Conservation (phyloP, 2,329 filamentous ascomycete genomes). For the Beauveria brongniartii region DNA sequence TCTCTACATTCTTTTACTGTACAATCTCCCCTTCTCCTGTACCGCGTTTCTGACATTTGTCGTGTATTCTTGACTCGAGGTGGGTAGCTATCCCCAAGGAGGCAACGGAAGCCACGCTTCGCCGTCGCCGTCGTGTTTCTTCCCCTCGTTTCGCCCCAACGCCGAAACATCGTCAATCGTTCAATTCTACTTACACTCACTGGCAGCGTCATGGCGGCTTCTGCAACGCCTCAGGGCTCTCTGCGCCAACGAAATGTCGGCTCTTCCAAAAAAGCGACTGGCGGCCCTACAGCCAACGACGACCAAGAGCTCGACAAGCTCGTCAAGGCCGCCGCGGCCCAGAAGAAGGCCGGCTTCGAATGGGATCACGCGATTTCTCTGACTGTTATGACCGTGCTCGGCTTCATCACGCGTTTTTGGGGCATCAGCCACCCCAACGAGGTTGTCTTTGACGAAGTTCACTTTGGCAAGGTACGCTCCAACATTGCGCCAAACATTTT, state of each 20-base stretch:
- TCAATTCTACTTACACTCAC: not conserved
- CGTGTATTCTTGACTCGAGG: not conserved
- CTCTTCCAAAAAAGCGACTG: constrained; percentile 36
- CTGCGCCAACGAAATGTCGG: constrained; percentile 51
- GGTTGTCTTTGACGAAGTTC: constrained; percentile 98
- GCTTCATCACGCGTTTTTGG: constrained; percentile 90
- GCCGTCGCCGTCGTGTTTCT: not conserved
- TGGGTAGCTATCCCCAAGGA: constrained; percentile 1
- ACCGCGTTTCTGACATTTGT: constrained; percentile 6
- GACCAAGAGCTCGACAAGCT: constrained; percentile 42
- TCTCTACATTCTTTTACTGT: constrained; percentile 12
- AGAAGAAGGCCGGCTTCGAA: constrained; percentile 45
- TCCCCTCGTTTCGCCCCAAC: not conserved
- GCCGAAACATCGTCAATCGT: not conserved
- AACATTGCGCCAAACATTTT: not conserved
- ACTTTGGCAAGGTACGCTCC: constrained; percentile 86
- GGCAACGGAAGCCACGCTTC: not conserved
- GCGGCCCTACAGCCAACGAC: constrained; percentile 28
- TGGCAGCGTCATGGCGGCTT: constrained; percentile 35
- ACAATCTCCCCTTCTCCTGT: constrained; percentile 10
- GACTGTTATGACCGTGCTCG: constrained; percentile 67
- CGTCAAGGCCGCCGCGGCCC: constrained; percentile 28
- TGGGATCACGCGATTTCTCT: constrained; percentile 80
- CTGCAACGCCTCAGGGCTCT: constrained; percentile 46
- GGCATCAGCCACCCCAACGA: constrained; percentile 92